These are phyloP conservation scores for Cladosporium halotolerans DNA, from an alignment of 2,329 filamentous ascomycete genomes.

Conservation along the genomic window DNA sequence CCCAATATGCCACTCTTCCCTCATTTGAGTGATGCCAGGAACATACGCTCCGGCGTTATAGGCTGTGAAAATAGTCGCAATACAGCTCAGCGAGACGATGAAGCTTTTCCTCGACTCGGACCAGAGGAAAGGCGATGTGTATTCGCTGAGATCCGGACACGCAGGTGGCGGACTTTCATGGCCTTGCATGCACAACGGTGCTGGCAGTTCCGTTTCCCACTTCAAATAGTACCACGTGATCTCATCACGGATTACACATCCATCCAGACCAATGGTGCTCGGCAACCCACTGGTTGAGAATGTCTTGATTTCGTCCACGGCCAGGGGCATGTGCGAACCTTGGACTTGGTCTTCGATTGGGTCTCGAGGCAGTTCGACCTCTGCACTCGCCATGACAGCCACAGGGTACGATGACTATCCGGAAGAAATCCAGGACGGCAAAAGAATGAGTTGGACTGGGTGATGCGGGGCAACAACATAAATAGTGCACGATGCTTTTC, in stretches of 20 bases:
- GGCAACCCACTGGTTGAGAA: no score
- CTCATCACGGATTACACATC: conserved; percentile 18
- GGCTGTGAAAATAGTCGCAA: conserved; percentile 69
- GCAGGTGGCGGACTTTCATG: conserved; percentile 37
- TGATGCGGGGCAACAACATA: no score
- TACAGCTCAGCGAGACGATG: conserved; percentile 66
- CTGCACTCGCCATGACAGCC: no score
- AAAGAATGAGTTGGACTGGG: no score
- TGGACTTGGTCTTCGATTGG: no score
- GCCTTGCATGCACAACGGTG: conserved; percentile 31
- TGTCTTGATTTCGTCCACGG: no score
- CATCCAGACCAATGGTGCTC: background rate
- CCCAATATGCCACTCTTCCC: conserved; percentile 58
- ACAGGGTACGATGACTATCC: no score
- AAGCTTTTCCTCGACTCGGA: conserved; percentile 60
- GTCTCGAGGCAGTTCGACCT: no score
- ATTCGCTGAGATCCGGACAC: conserved; percentile 60
- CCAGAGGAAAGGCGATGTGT: conserved; percentile 68
- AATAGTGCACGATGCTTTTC: no score
- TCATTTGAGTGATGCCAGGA: conserved; percentile 61
- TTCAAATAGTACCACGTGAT: conserved; percentile 56
- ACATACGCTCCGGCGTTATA: conserved; percentile 78
- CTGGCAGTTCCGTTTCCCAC: conserved; percentile 54
- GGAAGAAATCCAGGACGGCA: no score
- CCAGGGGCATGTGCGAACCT: no score